Conservation (phyloP, 2,329 filamentous ascomycete species). For the Septoria petroselini region DNA sequence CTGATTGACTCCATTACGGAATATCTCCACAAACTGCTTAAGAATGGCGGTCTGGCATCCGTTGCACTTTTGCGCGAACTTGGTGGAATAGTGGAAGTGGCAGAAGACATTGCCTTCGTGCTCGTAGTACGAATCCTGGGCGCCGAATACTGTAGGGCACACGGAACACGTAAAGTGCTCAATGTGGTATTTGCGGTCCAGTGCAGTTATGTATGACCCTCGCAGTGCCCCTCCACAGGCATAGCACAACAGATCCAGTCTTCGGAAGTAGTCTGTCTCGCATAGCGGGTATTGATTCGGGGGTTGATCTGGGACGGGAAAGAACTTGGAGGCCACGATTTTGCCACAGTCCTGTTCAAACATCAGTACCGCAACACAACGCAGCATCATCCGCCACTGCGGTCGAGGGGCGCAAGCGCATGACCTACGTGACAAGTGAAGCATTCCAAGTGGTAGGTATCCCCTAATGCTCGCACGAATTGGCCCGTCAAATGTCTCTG, state of each 20-base stretch:
- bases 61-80: slow-evolving; percentile 93
- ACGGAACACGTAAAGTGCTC: slow-evolving; percentile 98
- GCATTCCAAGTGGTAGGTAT: slow-evolving; percentile 95
- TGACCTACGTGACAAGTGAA: slow-evolving; percentile 87
- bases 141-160: slow-evolving; percentile 95
- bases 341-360: slow-evolving; percentile 83
- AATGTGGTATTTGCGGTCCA: slow-evolving; percentile 98
- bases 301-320: slow-evolving; percentile 88
- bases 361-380: too few relatives aligned
- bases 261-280: slow-evolving; percentile 95
- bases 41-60: slow-evolving; percentile 95
- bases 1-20: slow-evolving; percentile 94
- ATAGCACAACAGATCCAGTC: slow-evolving; percentile 85
- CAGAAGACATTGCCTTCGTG: slow-evolving; percentile 96
- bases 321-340: slow-evolving; percentile 98
- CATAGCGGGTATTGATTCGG: slow-evolving; percentile 91
- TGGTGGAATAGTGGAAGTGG: slow-evolving; percentile 97
- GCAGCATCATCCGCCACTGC: too few relatives aligned
- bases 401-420: background rate
- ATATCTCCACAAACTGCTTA: slow-evolving; percentile 99
- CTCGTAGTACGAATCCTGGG: slow-evolving; percentile 98
- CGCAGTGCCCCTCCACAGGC: slow-evolving; percentile 89
- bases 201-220: slow-evolving; percentile 94
- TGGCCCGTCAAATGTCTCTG: slow-evolving; percentile 84
- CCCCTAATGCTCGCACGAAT: slow-evolving; percentile 89